Percentiles rank a stretch among this genome's conserved stretches.
Evolutionary conservation across 2,329 filamentous ascomycete species (phyloP).

Genomic region (Trichoderma sp.): DNA sequence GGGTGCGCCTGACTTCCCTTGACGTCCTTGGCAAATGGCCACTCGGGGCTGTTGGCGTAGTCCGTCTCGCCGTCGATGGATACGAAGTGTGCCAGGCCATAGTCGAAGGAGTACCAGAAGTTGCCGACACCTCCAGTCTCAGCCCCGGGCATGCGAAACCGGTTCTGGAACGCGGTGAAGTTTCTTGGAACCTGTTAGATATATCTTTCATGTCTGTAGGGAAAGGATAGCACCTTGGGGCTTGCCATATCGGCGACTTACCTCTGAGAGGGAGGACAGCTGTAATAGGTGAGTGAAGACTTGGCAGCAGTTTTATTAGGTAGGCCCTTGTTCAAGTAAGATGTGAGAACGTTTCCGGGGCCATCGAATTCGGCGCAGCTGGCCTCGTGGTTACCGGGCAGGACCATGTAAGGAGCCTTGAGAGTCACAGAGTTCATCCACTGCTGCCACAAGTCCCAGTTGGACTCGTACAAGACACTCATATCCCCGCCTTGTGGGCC

Average conservation of each 20-base stretch:
- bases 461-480: constrained; percentile 16
- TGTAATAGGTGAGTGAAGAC: constrained; percentile 13
- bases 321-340: constrained; percentile 7
- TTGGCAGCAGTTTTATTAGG: background rate
- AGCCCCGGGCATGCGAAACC: constrained; percentile 16
- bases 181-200: background rate
- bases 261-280: constrained; percentile 20
- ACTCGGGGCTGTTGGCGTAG: constrained; percentile 16
- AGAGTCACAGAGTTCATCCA: constrained; percentile 10
- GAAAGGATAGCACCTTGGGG: too few species aligned
- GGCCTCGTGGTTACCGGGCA: constrained; percentile 17
- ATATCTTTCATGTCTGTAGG: too few species aligned
- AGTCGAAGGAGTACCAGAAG: constrained; percentile 22
- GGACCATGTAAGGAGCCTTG: constrained; percentile 11
- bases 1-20: constrained; percentile 11
- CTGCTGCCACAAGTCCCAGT: constrained; percentile 21
- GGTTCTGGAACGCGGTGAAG: constrained; percentile 19
- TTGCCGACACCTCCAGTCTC: constrained; percentile 21
- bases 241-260: background rate
- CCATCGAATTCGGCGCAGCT: constrained; percentile 21
- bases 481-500: constrained; percentile 13
- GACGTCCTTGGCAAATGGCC: constrained; percentile 15
- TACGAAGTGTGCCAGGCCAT: constrained; percentile 16
- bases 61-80: constrained; percentile 14
- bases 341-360: constrained; percentile 6